Base-by-base conservation (phyloP, 495 filamentous ascomycete genomes). In the Aspergillus cristatus region DNA sequence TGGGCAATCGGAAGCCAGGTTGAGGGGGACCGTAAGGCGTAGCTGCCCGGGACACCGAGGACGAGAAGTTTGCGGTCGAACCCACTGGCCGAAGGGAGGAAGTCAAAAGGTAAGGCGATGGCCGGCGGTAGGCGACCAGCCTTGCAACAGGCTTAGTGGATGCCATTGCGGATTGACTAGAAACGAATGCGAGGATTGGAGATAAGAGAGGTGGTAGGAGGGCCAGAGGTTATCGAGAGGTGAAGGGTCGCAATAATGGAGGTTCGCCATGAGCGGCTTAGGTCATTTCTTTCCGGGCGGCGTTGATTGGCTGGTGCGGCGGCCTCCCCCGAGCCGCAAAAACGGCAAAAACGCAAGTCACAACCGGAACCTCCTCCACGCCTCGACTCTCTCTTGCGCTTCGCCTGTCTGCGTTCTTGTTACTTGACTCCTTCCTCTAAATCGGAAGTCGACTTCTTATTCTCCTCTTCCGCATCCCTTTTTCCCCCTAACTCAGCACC, bases 11-110 rank as follows among this genome's bases (percentile, higher is more conserved):
- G 74, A 91, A 94, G 45, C 76, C 76, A 47, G 79, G 62, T 18
- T 81, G 79, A 49, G 85, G 86, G 46, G 82, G 79, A 25, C 87
- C 88, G 35, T 71, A 63, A 37, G 86, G 84, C 7, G 79, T 86
- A 42, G 86, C 87, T 57, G 63, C 55, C 46, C 67, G 65, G 42
- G 45, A 52, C 43, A 62, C 54, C 44, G 82, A 84, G 50, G 75
- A 76, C 43, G 79, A 74, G 69, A 82, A 75, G 57, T 70, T 59
- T 61, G 73, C 72, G 58, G 71, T 67, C 34, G 69, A 62, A 47
- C 56, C 55, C 52, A 68, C 47, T 3, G 28, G 58, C 40, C 54
- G 41, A 41, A 59, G 63, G 41, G 63, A 59, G 16, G 66, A 56
- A 17, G 53, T 37, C 30, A 57, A 34, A 31, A 55, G 45, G 40